A percentile compares a stretch with the other conserved stretches of the same genome.
Evolutionary conservation across 768 basidiomycete genomes (phyloP).

Genomic region (Lactifluus piperatus): DNA sequence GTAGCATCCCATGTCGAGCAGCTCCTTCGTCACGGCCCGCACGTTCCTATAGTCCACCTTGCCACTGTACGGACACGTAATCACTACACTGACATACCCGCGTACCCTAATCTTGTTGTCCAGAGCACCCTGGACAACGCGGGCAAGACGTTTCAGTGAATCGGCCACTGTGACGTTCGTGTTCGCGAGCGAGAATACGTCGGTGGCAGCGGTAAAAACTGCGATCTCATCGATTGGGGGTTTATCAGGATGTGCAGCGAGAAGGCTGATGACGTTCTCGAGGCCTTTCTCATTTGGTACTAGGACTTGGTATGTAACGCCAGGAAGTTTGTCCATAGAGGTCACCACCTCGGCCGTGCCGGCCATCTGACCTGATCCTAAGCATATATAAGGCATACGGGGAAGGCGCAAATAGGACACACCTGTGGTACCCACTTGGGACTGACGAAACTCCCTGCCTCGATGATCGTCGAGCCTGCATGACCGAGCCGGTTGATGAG

Average conservation of each 20-base stretch:
- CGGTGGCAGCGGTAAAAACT: conserved; percentile 83
- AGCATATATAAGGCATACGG: not conserved
- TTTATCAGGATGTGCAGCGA: conserved; percentile 32
- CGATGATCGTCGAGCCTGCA: conserved; percentile 64
- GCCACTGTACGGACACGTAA: conserved; percentile 85
- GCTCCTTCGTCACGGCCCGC: conserved; percentile 55
- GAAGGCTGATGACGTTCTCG: conserved; percentile 53
- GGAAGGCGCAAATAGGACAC: conserved; percentile 8
- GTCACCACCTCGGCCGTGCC: conserved; percentile 72
- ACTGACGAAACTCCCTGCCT: conserved; percentile 86
- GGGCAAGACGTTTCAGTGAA: conserved; percentile 53
- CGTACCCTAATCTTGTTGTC: conserved; percentile 59
- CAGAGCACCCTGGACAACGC: conserved; percentile 54
- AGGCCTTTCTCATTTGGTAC: conserved; percentile 76
- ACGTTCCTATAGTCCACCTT: conserved; percentile 55
- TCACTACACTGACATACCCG: conserved; percentile 80
- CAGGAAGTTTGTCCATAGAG: conserved; percentile 41
- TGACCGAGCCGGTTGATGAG: conserved; percentile 65
- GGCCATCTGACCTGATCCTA: conserved; percentile 54
- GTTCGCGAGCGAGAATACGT: conserved; percentile 80
- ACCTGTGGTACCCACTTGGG: conserved; percentile 93
- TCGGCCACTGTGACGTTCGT: conserved; percentile 68
- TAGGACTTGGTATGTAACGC: conserved; percentile 68
- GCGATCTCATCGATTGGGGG: conserved; percentile 75
- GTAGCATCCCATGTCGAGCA: conserved; percentile 89